Percentiles rank a stretch among this genome's conserved stretches.
Conservation (phyloP, 345 rosid genomes). For the Cardamine occulta region DNA sequence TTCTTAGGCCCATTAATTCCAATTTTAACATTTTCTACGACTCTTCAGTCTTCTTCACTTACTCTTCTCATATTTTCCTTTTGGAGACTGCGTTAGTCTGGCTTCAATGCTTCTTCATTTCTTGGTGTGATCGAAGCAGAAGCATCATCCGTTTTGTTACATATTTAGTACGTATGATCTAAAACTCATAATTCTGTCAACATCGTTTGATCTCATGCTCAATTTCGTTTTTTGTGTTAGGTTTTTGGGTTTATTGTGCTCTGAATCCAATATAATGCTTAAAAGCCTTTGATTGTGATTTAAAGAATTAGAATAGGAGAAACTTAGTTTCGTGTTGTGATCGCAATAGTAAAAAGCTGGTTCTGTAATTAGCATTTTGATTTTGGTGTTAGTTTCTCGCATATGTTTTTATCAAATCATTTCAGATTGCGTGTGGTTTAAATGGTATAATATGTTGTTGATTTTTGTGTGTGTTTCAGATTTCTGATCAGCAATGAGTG, state of each 20-base stretch:
- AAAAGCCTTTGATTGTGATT: background rate
- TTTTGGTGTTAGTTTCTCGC: background rate
- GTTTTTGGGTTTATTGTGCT: slow-evolving; percentile 26
- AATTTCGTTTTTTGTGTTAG: slow-evolving; percentile 30
- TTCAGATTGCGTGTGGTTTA: background rate
- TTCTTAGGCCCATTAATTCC: background rate
- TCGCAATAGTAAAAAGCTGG: slow-evolving; percentile 8
- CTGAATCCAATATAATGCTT: background rate
- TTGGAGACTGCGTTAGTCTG: background rate
- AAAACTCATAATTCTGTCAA: background rate
- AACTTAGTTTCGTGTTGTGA: background rate
- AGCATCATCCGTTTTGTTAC: background rate
- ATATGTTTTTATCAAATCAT: background rate
- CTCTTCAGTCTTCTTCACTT: slow-evolving; percentile 34
- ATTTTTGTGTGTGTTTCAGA: slow-evolving; percentile 13
- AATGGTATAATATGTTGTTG: background rate
- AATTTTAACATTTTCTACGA: background rate
- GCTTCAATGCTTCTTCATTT: slow-evolving; percentile 16
- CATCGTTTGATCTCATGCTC: background rate
- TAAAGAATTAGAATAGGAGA: background rate
- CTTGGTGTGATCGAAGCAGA: slow-evolving; percentile 14
- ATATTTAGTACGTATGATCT: background rate
- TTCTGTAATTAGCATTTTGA: background rate
- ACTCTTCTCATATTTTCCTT: background rate
- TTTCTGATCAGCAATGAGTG: slow-evolving; percentile 49